A percentile compares a stretch with the other conserved stretches of the same genome.
These are phyloP conservation scores for Gentiana straminea DNA, from an alignment of 257 asterid species.

Conservation along the genomic window DNA sequence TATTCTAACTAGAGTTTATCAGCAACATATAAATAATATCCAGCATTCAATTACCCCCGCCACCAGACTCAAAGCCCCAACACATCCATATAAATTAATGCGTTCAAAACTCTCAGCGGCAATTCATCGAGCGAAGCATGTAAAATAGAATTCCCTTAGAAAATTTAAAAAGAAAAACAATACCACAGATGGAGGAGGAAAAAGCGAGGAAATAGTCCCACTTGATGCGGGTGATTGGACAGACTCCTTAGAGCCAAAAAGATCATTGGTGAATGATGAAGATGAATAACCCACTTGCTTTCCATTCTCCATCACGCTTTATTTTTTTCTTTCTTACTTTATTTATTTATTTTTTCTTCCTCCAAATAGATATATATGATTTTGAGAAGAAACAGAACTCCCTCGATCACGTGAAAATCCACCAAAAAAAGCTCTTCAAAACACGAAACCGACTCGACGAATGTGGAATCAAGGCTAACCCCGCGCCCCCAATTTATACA, in stretches of 20 bases:
- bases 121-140: neutral
- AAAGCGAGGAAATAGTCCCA: constrained; percentile 35
- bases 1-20: no score
- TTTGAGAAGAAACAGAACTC: neutral
- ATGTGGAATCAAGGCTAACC: no score
- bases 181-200: constrained; percentile 36
- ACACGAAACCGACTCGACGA: constrained; percentile 11
- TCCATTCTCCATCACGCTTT: constrained; percentile 17
- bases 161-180: neutral
- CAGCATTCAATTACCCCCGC: no score
- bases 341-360: neutral
- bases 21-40: no score
- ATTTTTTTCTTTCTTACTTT: no score
- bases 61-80: no score
- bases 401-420: constrained; percentile 12
- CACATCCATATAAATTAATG: no score
- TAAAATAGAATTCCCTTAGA: neutral
- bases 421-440: neutral
- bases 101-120: no score
- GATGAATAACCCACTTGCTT: constrained; percentile 16
- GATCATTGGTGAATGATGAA: constrained; percentile 26
- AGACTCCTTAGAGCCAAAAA: constrained; percentile 25
- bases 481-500: neutral
- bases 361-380: constrained; percentile 3
- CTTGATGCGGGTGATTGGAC: constrained; percentile 15